Base-by-base conservation (phyloP, 139 green algal species). In the Chlorella vulgaris region DNA sequence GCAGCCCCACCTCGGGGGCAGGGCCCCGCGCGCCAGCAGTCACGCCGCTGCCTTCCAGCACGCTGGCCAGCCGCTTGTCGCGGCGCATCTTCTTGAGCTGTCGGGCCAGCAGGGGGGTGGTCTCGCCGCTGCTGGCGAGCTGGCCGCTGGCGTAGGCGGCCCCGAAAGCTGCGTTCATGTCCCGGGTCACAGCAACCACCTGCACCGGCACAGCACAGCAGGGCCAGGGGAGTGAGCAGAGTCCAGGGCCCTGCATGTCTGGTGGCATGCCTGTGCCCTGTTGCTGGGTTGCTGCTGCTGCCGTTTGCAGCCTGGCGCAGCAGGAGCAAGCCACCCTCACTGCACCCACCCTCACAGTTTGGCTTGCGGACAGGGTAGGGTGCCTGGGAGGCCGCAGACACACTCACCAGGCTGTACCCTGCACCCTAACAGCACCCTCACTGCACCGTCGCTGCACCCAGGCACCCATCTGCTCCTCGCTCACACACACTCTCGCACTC, bases 131-230 rank as follows among this genome's bases (percentile, higher is more conserved):
- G 33, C 7, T 31, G 29, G 26, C 10, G 62, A 82, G 43, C n/a
- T 5, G 36, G 42, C 42, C 6, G 4, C 24, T 26, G 63, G 68
- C 78, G 68, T 7, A 31, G 18, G 28, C 47, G 47, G 51, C 65
- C 68, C 28, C 69, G 28, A 80, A 74, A 28, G 69, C 26, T 29
- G 29, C 69, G 43, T 84, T 84, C 58, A 84, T 65, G 58, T 83
- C 77, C 15, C 65, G 63, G 29, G 73, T 8, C 1, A 61, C 15
- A 7, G 8, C 4, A 2, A 69, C n/a, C 38, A 58, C 13, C 74
- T 82, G 62, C 76, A 63, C 13, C 13, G 15, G 28, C 0, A 28
- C 26, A 2, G 40, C 39, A 3, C 6, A 2, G 26, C 19, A 22
- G 8, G 5, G 33, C 35, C 28, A 2, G 66, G n/a, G 28, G 66